Evolutionary conservation across 257 asterid genomes (phyloP).

Genomic region (Anisodus tanguticus): DNA sequence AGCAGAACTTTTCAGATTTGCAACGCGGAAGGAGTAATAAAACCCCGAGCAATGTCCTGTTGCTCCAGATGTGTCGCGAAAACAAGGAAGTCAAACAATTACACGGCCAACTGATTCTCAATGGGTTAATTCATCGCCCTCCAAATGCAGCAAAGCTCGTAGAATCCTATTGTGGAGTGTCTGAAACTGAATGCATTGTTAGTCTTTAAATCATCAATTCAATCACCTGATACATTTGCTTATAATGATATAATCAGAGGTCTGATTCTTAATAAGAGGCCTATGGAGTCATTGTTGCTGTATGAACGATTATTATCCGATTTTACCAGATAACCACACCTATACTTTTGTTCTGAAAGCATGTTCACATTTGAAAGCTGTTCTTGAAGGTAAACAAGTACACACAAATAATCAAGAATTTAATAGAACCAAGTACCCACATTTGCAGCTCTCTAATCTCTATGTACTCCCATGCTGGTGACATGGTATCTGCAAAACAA

Average conservation of each 20-base stretch:
- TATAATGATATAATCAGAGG: conserved; percentile 44
- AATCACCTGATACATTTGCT: conserved; percentile 37
- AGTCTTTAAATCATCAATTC: conserved; percentile 32
- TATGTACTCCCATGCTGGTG: conserved; percentile 37
- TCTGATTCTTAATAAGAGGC: conserved; percentile 30
- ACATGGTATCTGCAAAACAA: conserved; percentile 34
- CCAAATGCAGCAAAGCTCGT: conserved; percentile 36
- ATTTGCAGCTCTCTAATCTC: conserved; percentile 33
- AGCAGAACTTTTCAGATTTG: neutral
- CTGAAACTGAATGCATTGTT: conserved; percentile 31
- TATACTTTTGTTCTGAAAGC: conserved; percentile 44
- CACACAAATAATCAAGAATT: conserved; percentile 41
- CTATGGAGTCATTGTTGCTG: conserved; percentile 25
- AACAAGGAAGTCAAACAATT: conserved; percentile 33
- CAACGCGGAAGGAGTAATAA: neutral
- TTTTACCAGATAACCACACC: conserved; percentile 37
- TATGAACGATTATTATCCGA: conserved; percentile 27
- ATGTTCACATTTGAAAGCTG: conserved; percentile 40
- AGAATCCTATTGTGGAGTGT: conserved; percentile 35
- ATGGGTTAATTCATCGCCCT: conserved; percentile 36
- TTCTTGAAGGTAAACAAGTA: conserved; percentile 36
- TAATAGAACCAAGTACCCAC: conserved; percentile 29
- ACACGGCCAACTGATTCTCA: conserved; percentile 40
- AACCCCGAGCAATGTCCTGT: conserved; percentile 6
- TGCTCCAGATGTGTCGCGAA: conserved; percentile 37